Percentiles rank a stretch among this genome's conserved stretches.
Evolutionary conservation across 805 yeast genomes (phyloP).

Genomic region (Schizosaccharomyces lindneri): DNA sequence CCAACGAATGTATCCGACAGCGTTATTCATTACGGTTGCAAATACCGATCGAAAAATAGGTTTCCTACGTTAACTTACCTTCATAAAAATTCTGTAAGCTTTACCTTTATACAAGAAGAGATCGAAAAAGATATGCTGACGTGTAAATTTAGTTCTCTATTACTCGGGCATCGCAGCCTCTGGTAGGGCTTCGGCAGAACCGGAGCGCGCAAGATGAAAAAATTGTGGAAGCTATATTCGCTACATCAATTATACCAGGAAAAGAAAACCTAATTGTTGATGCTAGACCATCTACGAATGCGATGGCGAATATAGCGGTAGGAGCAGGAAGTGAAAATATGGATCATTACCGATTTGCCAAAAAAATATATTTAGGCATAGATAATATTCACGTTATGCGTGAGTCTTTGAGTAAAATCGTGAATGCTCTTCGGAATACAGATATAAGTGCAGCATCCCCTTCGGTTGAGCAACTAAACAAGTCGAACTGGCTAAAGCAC

Average conservation of each 20-base stretch:
- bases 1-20: constrained; percentile 65
- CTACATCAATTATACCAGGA: constrained; percentile 22
- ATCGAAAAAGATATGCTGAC: no score
- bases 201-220: constrained; percentile 83
- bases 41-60: constrained; percentile 63
- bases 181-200: constrained; percentile 69
- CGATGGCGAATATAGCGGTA: constrained; percentile 83
- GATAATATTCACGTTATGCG: constrained; percentile 92
- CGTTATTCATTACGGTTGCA: constrained; percentile 58
- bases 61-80: constrained; percentile 64
- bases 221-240: constrained; percentile 47
- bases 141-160: constrained; percentile 33
- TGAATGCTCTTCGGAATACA: constrained; percentile 28
- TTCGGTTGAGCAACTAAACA: constrained; percentile 30
- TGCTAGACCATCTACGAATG: constrained; percentile 79
- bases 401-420: constrained; percentile 37
- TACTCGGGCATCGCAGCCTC: constrained; percentile 76
- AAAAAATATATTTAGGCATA: constrained; percentile 61
- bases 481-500: constrained; percentile 61
- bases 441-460: constrained; percentile 31
- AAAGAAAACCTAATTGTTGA: constrained; percentile 53
- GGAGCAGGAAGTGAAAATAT: constrained; percentile 96
- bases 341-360: constrained; percentile 53
- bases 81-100: constrained; percentile 22
- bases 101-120: not conserved